Evolutionary conservation across 1,139 yeast genomes (phyloP).

Genomic region (Yamadazyma diddensiae): DNA sequence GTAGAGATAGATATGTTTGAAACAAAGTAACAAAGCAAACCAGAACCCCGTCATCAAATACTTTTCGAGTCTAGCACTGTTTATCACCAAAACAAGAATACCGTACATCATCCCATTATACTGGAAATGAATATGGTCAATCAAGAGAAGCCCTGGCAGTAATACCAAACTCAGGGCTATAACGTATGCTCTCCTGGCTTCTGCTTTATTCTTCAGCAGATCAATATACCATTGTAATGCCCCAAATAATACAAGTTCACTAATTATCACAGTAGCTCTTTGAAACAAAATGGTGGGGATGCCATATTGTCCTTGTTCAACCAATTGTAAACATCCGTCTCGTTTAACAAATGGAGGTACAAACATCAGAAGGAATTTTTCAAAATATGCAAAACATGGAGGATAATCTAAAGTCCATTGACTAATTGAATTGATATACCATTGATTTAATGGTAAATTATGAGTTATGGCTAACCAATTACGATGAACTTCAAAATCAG

Average conservation of each 20-base stretch:
- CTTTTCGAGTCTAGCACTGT: slow-evolving; percentile 60
- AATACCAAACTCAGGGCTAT: slow-evolving; percentile 79
- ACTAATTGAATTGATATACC: slow-evolving; percentile 84
- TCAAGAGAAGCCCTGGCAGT: slow-evolving; percentile 84
- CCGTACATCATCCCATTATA: slow-evolving; percentile 94
- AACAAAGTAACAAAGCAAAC: slow-evolving; percentile 78
- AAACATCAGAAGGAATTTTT: slow-evolving; percentile 69
- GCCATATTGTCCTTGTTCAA: slow-evolving; percentile 64
- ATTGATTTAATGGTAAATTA: slow-evolving; percentile 67
- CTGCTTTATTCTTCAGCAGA: slow-evolving; percentile 37
- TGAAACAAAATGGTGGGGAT: slow-evolving; percentile 80
- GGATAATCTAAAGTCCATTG: slow-evolving; percentile 98
- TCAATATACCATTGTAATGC: slow-evolving; percentile 73
- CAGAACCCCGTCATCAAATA: slow-evolving; percentile 66
- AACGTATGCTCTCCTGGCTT: slow-evolving; percentile 56
- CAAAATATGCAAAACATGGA: slow-evolving; percentile 95
- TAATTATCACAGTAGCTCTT: slow-evolving; percentile 70
- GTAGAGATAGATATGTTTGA: slow-evolving; percentile 90
- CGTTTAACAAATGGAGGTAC: slow-evolving; percentile 61
- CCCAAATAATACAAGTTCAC: slow-evolving; percentile 69
- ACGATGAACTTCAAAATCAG: slow-evolving; percentile 96
- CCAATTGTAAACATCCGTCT: slow-evolving; percentile 81
- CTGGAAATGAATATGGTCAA: slow-evolving; percentile 93
- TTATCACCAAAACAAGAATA: slow-evolving; percentile 67
- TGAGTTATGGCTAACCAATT: slow-evolving; percentile 94